Evolutionary conservation across 208 protist species (phyloP).

Genomic region (Trypanosoma rangeli): DNA sequence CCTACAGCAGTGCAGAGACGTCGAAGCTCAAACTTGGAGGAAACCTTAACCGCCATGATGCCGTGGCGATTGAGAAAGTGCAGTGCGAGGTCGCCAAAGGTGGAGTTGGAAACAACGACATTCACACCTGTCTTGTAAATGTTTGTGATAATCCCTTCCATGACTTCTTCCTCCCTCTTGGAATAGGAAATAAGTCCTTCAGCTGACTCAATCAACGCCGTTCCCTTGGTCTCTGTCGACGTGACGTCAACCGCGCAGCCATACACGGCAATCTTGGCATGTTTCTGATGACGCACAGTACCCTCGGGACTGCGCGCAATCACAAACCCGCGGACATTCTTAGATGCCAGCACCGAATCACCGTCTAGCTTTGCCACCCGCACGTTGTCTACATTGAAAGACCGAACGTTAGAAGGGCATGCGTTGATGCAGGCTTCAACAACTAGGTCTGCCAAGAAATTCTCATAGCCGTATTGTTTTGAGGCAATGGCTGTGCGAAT

Average conservation of each 20-base stretch:
- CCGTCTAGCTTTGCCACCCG: conserved; percentile 98
- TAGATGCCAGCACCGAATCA: conserved; percentile 92
- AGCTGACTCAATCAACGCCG: conserved; percentile 97
- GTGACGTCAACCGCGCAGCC: conserved; percentile 96
- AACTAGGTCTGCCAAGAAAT: conserved; percentile 94
- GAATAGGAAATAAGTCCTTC: conserved; percentile 97
- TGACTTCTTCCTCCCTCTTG: conserved; percentile 96
- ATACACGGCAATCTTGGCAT: conserved; percentile 99
- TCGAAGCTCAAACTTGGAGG: conserved; percentile 99
- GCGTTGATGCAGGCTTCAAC: conserved; percentile 96
- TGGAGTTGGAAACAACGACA: conserved; percentile 97
- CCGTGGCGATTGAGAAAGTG: conserved; percentile 98
- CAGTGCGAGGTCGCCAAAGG: conserved; percentile 98
- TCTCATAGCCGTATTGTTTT: conserved; percentile 98
- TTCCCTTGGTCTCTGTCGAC: conserved; percentile 98
- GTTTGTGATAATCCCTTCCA: conserved; percentile 96
- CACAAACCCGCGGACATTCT: conserved; percentile 98
- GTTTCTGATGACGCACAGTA: conserved; percentile 90
- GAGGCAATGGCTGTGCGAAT: conserved; percentile 89
- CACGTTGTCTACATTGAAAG: conserved; percentile 99
- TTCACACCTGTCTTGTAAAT: conserved; percentile 97
- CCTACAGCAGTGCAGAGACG: conserved; percentile 97
- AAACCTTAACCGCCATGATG: conserved; percentile 98
- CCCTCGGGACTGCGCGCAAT: conserved; percentile 93
- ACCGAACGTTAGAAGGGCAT: conserved; percentile 94